Evolutionary conservation across 768 basidiomycete genomes (phyloP), one percentile per base, ranked within the genome.

Genomic region (Phanerochaete sordida): DNA sequence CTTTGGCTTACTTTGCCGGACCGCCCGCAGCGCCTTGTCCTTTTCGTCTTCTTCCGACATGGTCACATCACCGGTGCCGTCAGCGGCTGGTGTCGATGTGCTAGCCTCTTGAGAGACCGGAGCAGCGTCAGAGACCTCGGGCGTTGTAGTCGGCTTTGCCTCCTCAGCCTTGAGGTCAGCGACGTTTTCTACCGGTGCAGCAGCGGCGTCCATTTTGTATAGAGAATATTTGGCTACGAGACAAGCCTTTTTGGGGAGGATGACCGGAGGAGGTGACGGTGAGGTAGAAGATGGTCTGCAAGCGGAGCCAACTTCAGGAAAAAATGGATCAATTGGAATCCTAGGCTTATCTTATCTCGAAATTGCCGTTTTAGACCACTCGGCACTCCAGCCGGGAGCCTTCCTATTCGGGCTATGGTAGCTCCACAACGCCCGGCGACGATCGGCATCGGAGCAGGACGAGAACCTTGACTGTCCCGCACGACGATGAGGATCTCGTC

Each of bases 1-100:
- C 46, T 47, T 11, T 44, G 21, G 71, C 80, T 57, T 61, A 84
- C 88, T 77, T 69, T 90, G 87, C 64, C 78, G 79, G 57, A 77
- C 77, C 1, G 83, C 84, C 56, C 77, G 81, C 50, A 74, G 62
- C 66, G 79, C 75, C 58, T 80, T 73, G 24, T 76, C 79, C 24
- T 76, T 73, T 27, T 79, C 77, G 28, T 73, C 73, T 39, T 66
- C 76, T 9, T 61, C 65, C 31, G 19, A 44, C 63, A 57, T 59
- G 31, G 46, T 23, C n/a, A 48, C 65, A 46, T 64, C 61, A 28
- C 48, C 62, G 12, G 55, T n/a, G 27, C 46, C 39, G 12, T 61
- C 59, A 4, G 35, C 39, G 21, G 46, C 23, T 13, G 60, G 49
- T 2, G 45, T 37, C 28, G 37, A 19, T 9, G 53, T 12, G 35